Percentiles rank a stretch among this genome's conserved stretches.
phyloP scores from a whole-genome alignment of 1,139 yeast species.

The Geotrichum candidum region DNA sequence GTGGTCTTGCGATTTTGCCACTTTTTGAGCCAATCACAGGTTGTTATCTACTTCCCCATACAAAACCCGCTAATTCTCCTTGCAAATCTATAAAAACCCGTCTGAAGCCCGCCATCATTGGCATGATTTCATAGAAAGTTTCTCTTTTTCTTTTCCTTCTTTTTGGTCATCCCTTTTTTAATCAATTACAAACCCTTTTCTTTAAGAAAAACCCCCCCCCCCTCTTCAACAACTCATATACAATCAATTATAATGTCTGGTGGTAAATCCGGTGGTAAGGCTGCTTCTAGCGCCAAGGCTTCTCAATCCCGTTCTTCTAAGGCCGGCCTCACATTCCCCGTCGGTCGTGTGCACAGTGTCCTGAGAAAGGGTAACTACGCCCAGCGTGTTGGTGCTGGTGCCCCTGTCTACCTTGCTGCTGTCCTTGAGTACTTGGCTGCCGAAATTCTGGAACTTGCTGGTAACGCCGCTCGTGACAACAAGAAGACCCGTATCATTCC shows the following conservation, averaged over 20 bases:
- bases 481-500: conserved; percentile 98
- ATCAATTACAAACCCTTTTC: conserved; percentile 7
- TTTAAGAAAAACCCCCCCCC: background rate
- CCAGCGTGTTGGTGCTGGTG: conserved; percentile 98
- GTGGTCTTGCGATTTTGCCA: conserved; percentile 15
- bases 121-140: background rate
- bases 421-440: conserved; percentile 95
- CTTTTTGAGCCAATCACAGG: conserved; percentile 16
- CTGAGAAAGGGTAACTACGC: conserved; percentile 98
- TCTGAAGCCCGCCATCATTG: background rate
- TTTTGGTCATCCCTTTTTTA: conserved; percentile 20
- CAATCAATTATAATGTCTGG: conserved; percentile 66
- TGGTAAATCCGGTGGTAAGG: conserved; percentile 94
- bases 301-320: conserved; percentile 96
- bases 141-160: background rate
- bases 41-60: background rate
- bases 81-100: background rate
- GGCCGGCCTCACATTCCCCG: conserved; percentile 99
- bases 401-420: conserved; percentile 92
- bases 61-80: background rate
- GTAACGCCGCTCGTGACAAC: conserved; percentile 98
- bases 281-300: conserved; percentile 84
- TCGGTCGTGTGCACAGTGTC: conserved; percentile 97
- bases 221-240: conserved; percentile 2
- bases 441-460: conserved; percentile 95